A percentile compares a stretch with the other conserved stretches of the same genome.
Conservation (phyloP, 2,329 filamentous ascomycete genomes). For the Truncatella angustata region DNA sequence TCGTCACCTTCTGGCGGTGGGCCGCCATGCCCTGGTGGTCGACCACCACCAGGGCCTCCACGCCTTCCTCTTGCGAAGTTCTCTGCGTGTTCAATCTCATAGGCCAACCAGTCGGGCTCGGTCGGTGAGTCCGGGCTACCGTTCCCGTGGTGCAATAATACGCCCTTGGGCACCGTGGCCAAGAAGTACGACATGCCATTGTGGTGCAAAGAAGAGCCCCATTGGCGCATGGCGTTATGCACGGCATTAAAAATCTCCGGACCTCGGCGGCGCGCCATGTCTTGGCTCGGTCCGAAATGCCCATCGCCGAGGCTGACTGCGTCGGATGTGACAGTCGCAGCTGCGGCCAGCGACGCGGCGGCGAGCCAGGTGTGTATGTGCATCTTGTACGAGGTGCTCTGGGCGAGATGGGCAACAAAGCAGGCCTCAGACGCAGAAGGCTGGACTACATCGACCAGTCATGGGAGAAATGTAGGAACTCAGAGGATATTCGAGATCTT, state of each 20-base stretch:
- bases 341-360: slow-evolving; percentile 1
- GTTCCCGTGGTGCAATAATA: slow-evolving; percentile 57
- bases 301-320: background rate
- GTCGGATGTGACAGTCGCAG: background rate
- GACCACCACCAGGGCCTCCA: background rate
- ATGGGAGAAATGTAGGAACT: background rate
- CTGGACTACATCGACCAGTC: background rate
- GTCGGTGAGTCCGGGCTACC: slow-evolving; percentile 36
- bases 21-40: background rate
- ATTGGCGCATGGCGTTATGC: slow-evolving; percentile 61
- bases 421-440: background rate
- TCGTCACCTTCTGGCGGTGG: background rate
- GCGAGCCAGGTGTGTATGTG: slow-evolving; percentile 1
- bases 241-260: slow-evolving; percentile 62
- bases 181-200: slow-evolving; percentile 64
- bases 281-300: slow-evolving; percentile 7
- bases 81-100: slow-evolving; percentile 61
- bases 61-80: slow-evolving; percentile 41
- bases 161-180: slow-evolving; percentile 51
- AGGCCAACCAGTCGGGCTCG: slow-evolving; percentile 59
- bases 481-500: background rate
- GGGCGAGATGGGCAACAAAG: background rate
- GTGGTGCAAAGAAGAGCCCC: slow-evolving; percentile 59
- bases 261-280: slow-evolving; percentile 21
- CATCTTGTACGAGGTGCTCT: slow-evolving; percentile 4